phyloP scores from a whole-genome alignment of 345 rosid species.

The Lepidium sativum region DNA sequence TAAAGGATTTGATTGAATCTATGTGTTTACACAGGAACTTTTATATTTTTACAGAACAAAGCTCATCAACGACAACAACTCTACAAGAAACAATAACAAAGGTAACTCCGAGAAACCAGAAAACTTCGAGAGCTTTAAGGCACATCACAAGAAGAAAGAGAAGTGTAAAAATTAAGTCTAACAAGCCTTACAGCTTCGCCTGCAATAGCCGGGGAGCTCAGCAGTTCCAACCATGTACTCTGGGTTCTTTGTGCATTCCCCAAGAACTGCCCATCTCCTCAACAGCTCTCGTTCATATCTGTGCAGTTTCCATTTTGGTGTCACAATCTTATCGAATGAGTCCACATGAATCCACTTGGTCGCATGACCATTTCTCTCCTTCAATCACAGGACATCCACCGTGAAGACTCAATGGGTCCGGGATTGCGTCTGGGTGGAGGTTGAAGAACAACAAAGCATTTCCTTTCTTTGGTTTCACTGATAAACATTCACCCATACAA shows the following conservation, averaged over 20 bases:
- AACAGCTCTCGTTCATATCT: constrained; percentile 62
- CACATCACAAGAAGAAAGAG: background rate
- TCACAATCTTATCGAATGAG: constrained; percentile 60
- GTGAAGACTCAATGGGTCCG: constrained; percentile 66
- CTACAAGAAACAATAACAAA: constrained; percentile 7
- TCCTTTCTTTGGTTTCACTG: no score
- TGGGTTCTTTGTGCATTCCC: constrained; percentile 77
- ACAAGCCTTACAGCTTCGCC: constrained; percentile 80
- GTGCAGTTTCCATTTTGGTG: constrained; percentile 58
- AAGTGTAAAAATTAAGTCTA: constrained; percentile 16
- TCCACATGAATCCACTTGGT: constrained; percentile 97
- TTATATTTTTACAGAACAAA: constrained; percentile 1
- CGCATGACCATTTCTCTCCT: constrained; percentile 99
- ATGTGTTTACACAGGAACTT: background rate
- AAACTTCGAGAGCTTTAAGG: background rate
- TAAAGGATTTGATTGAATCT: background rate
- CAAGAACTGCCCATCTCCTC: constrained; percentile 89
- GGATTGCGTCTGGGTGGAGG: no score
- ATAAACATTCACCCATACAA: background rate
- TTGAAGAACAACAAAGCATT: no score
- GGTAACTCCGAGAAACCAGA: background rate
- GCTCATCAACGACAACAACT: background rate
- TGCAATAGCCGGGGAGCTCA: constrained; percentile 79
- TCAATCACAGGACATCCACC: constrained; percentile 93
- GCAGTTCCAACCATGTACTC: constrained; percentile 85